These are phyloP conservation scores for Salix suchowensis DNA, from an alignment of 345 rosid species.

Conservation along the genomic window DNA sequence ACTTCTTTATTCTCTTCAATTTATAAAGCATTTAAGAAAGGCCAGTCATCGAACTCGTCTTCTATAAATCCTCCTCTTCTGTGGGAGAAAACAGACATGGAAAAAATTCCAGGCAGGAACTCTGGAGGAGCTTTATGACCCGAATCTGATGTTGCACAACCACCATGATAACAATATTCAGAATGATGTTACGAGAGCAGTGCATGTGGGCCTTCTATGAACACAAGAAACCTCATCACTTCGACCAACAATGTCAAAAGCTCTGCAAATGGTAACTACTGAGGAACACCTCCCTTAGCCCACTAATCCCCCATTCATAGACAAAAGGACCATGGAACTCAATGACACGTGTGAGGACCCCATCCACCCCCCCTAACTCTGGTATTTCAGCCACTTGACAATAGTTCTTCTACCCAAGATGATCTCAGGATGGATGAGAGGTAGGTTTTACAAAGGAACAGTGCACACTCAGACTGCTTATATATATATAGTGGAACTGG, in stretches of 20 bases:
- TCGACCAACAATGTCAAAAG: constrained; percentile 77
- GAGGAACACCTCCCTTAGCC: constrained; percentile 66
- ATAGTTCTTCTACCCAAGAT: constrained; percentile 73
- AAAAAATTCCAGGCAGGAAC: constrained; percentile 63
- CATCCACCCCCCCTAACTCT: constrained; percentile 29
- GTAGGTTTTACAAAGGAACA: neutral
- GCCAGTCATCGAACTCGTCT: neutral
- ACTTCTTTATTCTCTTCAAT: neutral
- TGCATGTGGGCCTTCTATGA: constrained; percentile 78
- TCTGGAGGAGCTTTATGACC: constrained; percentile 65
- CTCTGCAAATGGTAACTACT: constrained; percentile 62
- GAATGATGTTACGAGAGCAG: constrained; percentile 54
- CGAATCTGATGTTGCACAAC: constrained; percentile 48
- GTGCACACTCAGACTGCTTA: neutral
- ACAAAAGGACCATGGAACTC: constrained; percentile 78
- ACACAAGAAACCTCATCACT: constrained; percentile 67
- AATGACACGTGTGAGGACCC: constrained; percentile 39
- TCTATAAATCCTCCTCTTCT: neutral
- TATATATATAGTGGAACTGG: neutral
- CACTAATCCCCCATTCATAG: constrained; percentile 77
- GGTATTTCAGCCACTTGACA: constrained; percentile 46
- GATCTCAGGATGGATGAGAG: constrained; percentile 17
- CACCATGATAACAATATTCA: constrained; percentile 37
- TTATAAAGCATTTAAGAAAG: neutral
- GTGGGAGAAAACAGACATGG: constrained; percentile 55